Evolutionary conservation across 345 rosid species (phyloP), one percentile per base, ranked within the genome.

Genomic region (Rhodamnia argentea): DNA sequence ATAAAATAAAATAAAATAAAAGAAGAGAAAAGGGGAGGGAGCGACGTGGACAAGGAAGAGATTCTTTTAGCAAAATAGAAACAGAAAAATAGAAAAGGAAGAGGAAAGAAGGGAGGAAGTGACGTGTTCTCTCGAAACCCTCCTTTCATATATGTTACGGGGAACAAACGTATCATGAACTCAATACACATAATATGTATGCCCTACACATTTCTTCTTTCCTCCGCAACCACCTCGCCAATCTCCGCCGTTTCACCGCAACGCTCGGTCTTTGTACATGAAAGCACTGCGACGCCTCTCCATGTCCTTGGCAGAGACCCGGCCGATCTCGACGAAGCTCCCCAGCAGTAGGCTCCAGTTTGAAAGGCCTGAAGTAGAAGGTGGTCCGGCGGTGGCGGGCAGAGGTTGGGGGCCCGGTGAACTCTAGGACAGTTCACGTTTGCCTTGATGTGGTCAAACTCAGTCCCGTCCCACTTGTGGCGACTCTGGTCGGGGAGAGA

Each of bases 341-440:
- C 98, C 98, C 84, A 92, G 94, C 58, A 95, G 88, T 10, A 40
- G 97, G 98, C 85, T 90, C 90, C 86, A 96, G 89, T 91, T 94
- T 95, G 87, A 92, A 91, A 1, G 99, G 96, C 52, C 96, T 86
- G 88, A 96, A 96, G 87, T 96, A 96, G 89, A 93, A 96, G 44
- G 97, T 96, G 4, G 99, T 92, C 70, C 89, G 90, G 90, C 96
- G 95, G 82, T 86, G 90, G 5, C 3, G 94, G 92, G 85, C 98
- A 96, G 86, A 92, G 89, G 82, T 95, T 96, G 83, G 94, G 93
- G 29, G 97, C 98, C 85, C 95, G 98, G 60, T 91, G 95, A 60
- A 96, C 91, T 24, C 98, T 97, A 23, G 97, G 98, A 74, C 99
- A 96, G 85, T 96, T 95, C 32, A 95, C 96, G 87, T 90, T 93